Evolutionary conservation across 345 rosid genomes (phyloP), one percentile per base, ranked within the genome.

Genomic region (Mallotus nudiflorus): DNA sequence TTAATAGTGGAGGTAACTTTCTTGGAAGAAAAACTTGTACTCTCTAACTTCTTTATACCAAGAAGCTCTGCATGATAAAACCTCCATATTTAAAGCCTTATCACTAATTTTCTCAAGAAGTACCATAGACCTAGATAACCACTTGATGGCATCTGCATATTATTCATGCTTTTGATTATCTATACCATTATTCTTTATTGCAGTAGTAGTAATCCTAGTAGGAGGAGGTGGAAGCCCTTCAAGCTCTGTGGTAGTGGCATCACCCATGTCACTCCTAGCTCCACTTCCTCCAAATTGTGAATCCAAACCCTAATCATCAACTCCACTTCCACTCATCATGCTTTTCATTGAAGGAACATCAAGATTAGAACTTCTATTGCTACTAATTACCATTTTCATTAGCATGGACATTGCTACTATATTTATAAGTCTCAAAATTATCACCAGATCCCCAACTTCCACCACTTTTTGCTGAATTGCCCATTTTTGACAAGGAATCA

Each of bases 21-120:
- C n/a, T n/a, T n/a, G n/a, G n/a, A n/a, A n/a, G n/a, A n/a, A n/a
- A n/a, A n/a, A n/a, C 83, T 94, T 94, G 79, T 94, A 90, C 80
- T 94, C 99, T 55, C 98, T 97, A 63, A 91, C 98, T 84, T 94
- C 98, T 83, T 91, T 94, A 83, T 91, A 94, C 69, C 98, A 94
- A 1, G 98, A 94, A 75, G 98, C 98, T 72, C 98, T 88, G 80
- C 82, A 75, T 2, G 97, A 82, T 71, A 90, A 86, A 70, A 87
- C 97, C 50, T 94, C 97, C 0, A 33, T 67, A 51, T 82, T 66
- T 6, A 84, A 83, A 66, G 82, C 77, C 54, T 71, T 58, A 71
- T 90, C 96, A 16, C 89, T 87, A 64, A 86, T 67, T 80, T 85
- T 91, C 77, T 86, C 93, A 77, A 88, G 78, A 72, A 94, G 97